phyloP scores from a whole-genome alignment of 768 basidiomycete genomes.

The Agaricus blazei region DNA sequence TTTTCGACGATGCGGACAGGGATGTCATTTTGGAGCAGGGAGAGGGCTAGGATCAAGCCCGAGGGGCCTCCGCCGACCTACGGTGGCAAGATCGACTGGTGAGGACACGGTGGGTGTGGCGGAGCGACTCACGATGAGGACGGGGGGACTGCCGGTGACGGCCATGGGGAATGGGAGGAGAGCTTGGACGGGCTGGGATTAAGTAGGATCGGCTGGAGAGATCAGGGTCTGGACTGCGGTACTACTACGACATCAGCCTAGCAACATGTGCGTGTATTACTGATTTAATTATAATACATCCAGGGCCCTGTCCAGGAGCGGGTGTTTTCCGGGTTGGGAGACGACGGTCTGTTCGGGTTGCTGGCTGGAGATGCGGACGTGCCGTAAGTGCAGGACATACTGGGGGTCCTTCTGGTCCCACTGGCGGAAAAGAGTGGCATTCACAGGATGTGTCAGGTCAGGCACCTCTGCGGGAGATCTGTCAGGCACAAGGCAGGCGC shows the following conservation, averaged over 20 bases:
- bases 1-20: slow-evolving; percentile 17
- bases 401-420: slow-evolving; percentile 79
- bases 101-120: not conserved
- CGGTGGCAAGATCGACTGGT: not conserved
- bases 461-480: slow-evolving; percentile 52
- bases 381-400: slow-evolving; percentile 67
- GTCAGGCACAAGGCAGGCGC: not conserved
- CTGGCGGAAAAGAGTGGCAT: slow-evolving; percentile 62
- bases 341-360: slow-evolving; percentile 43
- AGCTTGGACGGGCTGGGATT: not conserved
- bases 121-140: not conserved
- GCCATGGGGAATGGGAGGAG: slow-evolving; percentile 1
- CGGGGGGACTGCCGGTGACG: not conserved
- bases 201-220: not conserved
- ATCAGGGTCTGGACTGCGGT: not conserved
- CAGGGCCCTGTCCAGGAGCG: slow-evolving; percentile 16
- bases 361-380: slow-evolving; percentile 66
- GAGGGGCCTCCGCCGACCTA: slow-evolving; percentile 7
- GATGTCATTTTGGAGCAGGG: slow-evolving; percentile 12
- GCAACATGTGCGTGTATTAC: not conserved
- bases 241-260: too few relatives aligned
- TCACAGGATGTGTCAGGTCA: slow-evolving; percentile 71
- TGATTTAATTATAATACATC: not conserved
- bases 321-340: slow-evolving; percentile 59
- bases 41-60: slow-evolving; percentile 12